Conservation (phyloP, 208 protist genomes). For the Crithidia expoeki region DNA sequence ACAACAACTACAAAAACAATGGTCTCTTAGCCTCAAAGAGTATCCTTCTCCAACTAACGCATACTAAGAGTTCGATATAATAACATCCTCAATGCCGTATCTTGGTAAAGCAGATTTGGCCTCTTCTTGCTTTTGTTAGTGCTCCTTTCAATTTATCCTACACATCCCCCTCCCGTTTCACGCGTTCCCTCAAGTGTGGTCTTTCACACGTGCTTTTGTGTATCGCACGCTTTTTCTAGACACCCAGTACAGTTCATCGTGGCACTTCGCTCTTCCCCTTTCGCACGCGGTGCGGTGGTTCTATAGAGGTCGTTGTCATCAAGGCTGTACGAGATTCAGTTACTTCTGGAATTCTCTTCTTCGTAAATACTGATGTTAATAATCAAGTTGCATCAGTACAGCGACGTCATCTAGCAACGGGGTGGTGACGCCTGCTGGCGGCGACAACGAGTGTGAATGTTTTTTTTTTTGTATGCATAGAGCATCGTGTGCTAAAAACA, state of each 20-base stretch:
- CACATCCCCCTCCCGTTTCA: background rate
- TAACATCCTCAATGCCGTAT: too few species aligned
- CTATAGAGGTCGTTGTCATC: constrained; percentile 36
- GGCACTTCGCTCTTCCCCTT: constrained; percentile 24
- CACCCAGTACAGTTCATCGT: constrained; percentile 31
- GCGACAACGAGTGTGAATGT: too few species aligned
- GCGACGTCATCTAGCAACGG: constrained; percentile 22
- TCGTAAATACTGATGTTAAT: too few species aligned
- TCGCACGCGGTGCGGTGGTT: constrained; percentile 1
- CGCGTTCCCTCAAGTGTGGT: background rate
- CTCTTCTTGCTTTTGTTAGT: background rate
- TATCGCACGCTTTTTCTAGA: too few species aligned
- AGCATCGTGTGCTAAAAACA: too few species aligned
- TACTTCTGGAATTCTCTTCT: background rate
- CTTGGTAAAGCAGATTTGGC: too few species aligned
- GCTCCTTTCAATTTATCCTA: background rate
- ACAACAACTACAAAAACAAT: too few species aligned
- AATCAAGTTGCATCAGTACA: constrained; percentile 43
- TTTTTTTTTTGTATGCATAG: too few species aligned
- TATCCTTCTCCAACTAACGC: too few species aligned
- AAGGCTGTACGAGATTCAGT: constrained; percentile 27
- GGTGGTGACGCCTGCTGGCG: constrained; percentile 43
- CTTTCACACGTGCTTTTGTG: background rate
- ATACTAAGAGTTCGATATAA: too few species aligned
- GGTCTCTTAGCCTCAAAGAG: too few species aligned